Evolutionary conservation across 805 yeast species (phyloP), one percentile per base, ranked within the genome.

Genomic region (Cyberlindnera samutprakarnensis): DNA sequence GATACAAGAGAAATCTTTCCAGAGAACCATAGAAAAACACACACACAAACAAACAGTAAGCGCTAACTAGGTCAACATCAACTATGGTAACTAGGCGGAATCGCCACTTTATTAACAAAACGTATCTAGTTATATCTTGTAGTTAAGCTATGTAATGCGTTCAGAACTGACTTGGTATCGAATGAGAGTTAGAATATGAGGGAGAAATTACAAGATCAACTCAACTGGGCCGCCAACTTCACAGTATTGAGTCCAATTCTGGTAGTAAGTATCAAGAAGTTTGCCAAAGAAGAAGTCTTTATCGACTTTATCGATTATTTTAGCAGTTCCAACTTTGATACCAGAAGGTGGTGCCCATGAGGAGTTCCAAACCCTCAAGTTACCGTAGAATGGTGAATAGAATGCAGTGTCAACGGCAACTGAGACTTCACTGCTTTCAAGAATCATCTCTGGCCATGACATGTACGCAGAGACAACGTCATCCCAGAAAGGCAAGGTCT

Each of bases 401-500:
- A 49, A 64, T 5, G 62, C 38, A 20, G 66, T 62, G 41, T 61
- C 67, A 30, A 62, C 63, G 11, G 64, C 59, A 31, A 51, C 53
- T 22, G 47, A 36, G 30, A 57, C 54, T 18, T 57, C 50, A 14
- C 53, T 48, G 18, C 61, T 46, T 27, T 46, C 51, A 11, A 41
- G 28, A 13, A 61, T 42, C 31, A 62, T 27, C 7, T 61, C 66
- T 26, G 67, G 67, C 44, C 35, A 51, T 4, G 57, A 50, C 54
- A 62, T 51, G 44, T 51, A 54, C 6, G 59, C 60, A 28, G 59
- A 42, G 20, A 61, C 67, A 36, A 59, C 66, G 30, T 58, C 63
- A 44, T 62, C 67, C 67, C 68, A 61, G 47, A 59, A 57, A 42
- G 68, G 68, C 25, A 64, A 46, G n/a, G 57, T 53, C 34, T 55